Evolutionary conservation across 257 asterid genomes (phyloP), one percentile per base, ranked within the genome.

Genomic region (Nicotiana benthamiana): DNA sequence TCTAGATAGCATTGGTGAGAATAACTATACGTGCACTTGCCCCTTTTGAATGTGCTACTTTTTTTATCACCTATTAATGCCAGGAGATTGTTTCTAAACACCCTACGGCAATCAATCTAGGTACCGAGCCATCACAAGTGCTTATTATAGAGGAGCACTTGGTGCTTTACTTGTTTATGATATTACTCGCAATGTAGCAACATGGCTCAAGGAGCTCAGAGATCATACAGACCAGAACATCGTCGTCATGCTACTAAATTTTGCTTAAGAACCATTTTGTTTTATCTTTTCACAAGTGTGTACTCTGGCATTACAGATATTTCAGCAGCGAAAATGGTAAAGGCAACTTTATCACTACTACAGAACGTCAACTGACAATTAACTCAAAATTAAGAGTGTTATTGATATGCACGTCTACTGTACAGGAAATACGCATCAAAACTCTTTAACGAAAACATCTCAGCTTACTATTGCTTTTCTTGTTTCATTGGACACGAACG

Each of bases 91-190:
- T 66, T 28, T 56, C 52, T 32, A 57, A 67, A 54, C 15, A 59
- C 28, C 63, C 64, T 59, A 34, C 32, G 62, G 52, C 53, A 6
- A 61, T 46, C 64, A 36, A 20, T 65, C 40, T 24, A 87, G 90
- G 87, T 87, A 87, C 74, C 89, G 90, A 6, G 90, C 90, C 8
- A 87, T 87, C 75, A 87, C 90, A 16, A 85, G 89, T 20, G 90
- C 90, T 59, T 87, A 85, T 52, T 87, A 87, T 83, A 81, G 90
- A 85, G 89, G 90, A 51, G 90, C 89, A 2, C 89, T 85, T 0
- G 90, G 90, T 3, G 90, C 90, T 15, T 62, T 87, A 54, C 87
- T 85, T 9, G 90, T 87, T 7, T 87, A 84, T n/a, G 90, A 87
- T 15, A 87, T 85, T n/a, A 87, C 90, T 3, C 89, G 89, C 9